Conservation (phyloP, 495 filamentous ascomycete genomes). For the Podospora appendiculata region DNA sequence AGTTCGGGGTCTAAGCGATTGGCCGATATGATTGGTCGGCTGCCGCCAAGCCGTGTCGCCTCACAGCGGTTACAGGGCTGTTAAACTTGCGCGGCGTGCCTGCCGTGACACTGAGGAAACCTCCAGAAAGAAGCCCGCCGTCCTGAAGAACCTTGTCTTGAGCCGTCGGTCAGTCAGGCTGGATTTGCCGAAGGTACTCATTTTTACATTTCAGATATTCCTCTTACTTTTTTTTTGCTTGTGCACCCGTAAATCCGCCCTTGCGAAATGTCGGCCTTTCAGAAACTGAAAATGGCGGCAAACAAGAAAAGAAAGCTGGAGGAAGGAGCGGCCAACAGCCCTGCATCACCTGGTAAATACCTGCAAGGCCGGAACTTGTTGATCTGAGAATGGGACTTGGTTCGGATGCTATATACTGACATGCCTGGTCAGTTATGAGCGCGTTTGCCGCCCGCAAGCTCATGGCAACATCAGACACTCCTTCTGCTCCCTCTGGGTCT, state of each 20-base stretch:
- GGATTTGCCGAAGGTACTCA: too few relatives aligned
- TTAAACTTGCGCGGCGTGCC: too few relatives aligned
- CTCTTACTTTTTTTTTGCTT: too few relatives aligned
- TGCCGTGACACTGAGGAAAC: too few relatives aligned
- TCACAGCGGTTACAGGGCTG: too few relatives aligned
- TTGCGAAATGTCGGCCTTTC: too few relatives aligned
- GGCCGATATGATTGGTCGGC: conserved; percentile 2
- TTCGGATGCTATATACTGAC: not conserved
- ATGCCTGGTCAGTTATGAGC: conserved; percentile 31
- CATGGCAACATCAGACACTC: not conserved
- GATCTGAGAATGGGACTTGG: not conserved
- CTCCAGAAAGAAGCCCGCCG: too few relatives aligned
- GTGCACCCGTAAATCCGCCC: too few relatives aligned
- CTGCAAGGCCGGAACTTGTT: not conserved
- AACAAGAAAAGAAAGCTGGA: conserved; percentile 39
- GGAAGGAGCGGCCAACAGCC: conserved; percentile 6
- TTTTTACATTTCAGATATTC: too few relatives aligned
- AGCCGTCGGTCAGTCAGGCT: too few relatives aligned
- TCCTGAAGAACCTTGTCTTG: too few relatives aligned
- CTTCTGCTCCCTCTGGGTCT: too few relatives aligned
- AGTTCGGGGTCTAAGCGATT: not conserved
- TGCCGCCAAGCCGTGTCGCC: not conserved
- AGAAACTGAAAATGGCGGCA: conserved; percentile 24
- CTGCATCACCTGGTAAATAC: conserved; percentile 11
- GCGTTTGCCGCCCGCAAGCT: conserved; percentile 41